Evolutionary conservation across 345 rosid species (phyloP), one percentile per base, ranked within the genome.

Genomic region (Citropsis articulata): DNA sequence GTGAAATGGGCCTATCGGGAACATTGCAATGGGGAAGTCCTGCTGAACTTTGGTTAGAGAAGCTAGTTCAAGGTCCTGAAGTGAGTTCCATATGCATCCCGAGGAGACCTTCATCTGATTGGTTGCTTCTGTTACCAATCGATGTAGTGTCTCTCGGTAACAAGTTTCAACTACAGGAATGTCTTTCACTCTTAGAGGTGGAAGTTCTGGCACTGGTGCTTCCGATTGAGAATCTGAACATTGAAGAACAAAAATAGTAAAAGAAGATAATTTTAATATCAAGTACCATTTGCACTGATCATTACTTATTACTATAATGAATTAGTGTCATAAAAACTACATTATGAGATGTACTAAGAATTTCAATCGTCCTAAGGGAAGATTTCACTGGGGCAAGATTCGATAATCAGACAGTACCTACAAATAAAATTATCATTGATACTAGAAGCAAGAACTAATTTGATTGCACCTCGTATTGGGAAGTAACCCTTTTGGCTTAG

Each of bases 1-100:
- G 77, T 87, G 86, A n/a, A 87, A 81, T 45, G 91, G 91, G 22
- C 90, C 85, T 0, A 85, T 81, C 4, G 87, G 76, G 53, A 85
- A 88, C 35, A 73, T 50, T n/a, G 87, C 84, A 9, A 72, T 48
- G 25, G 72, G 65, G n/a, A 80, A 65, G 21, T 67, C 73, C 24
- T 21, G n/a, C 33, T n/a, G 69, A 28, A 66, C 8, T 38, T 30
- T 48, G 3, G 65, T 53, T 14, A 85, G 21, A 2, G 80, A 71
- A 21, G 57, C 35, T 48, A 79, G 71, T 71, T 84, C 87, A 24
- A 85, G 84, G 4, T 77, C 86, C 75, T 81, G 79, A 48, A 79
- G 77, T 9, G 87, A 80, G 75, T 87, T 85, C 75, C 67, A 56
- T 56, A 85, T 84, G 53, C 84, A 27, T 9, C 86, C 90, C 14